Conservation (phyloP, 352 stramenopile species). For the Globisporangium camurandrum region DNA sequence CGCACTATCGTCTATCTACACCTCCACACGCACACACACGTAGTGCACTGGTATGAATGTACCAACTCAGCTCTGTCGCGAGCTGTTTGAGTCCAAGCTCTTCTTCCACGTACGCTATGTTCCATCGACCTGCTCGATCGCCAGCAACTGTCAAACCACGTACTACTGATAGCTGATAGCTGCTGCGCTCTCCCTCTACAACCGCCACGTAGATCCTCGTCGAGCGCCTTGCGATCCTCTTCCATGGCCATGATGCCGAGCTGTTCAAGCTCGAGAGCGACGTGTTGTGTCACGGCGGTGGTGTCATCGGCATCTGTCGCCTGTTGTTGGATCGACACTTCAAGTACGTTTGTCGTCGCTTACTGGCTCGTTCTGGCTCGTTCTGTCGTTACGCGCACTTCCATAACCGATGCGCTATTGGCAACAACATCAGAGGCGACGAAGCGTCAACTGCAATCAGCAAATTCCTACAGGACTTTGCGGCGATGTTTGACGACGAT, state of each 20-base stretch:
- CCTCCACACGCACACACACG: neutral
- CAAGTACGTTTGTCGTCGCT: slow-evolving; percentile 19
- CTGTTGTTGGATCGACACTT: slow-evolving; percentile 39
- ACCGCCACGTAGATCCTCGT: slow-evolving; percentile 60
- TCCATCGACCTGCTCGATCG: neutral
- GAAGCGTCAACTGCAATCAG: slow-evolving; percentile 22
- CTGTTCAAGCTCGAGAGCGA: slow-evolving; percentile 70
- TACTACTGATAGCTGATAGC: neutral
- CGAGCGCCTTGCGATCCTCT: slow-evolving; percentile 45
- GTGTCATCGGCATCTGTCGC: slow-evolving; percentile 41
- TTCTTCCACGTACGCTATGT: slow-evolving; percentile 58
- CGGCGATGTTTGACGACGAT: slow-evolving; percentile 40
- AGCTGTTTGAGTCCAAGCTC: slow-evolving; percentile 51
- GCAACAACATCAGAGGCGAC: slow-evolving; percentile 12
- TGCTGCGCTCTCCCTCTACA: neutral
- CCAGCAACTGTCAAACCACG: neutral
- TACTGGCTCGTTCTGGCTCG: neutral
- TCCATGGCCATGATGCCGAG: slow-evolving; percentile 40
- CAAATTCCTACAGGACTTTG: slow-evolving; percentile 41
- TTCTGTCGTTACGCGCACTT: neutral
- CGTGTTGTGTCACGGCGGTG: slow-evolving; percentile 45
- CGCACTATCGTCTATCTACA: too few relatives aligned
- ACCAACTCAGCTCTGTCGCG: slow-evolving; percentile 17
- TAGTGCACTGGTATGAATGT: slow-evolving; percentile 23
- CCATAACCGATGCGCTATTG: neutral